These are phyloP conservation scores for Macroventuria anomochaeta DNA, from an alignment of 2,329 filamentous ascomycete genomes.

Conservation along the genomic window DNA sequence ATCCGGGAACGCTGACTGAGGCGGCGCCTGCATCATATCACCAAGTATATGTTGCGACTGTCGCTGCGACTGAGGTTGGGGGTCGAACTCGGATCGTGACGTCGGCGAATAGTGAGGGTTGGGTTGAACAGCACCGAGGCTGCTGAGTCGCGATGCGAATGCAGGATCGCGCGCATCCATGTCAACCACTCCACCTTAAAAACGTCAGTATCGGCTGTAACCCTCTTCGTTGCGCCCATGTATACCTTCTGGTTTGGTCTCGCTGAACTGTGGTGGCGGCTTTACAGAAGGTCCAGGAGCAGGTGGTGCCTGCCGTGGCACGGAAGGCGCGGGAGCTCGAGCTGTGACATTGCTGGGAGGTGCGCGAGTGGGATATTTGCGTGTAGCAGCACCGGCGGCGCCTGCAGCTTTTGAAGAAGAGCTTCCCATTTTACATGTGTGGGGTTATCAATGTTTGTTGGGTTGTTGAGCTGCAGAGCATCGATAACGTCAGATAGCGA, in stretches of 20 bases:
- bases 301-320: conserved; percentile 35
- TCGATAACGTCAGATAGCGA: conserved; percentile 35
- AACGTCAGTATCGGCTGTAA: background rate
- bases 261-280: conserved; percentile 49
- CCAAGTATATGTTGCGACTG: conserved; percentile 25
- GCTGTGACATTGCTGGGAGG: conserved; percentile 48
- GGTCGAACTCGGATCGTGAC: conserved; percentile 57
- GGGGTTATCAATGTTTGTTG: conserved; percentile 8
- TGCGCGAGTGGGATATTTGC: conserved; percentile 62
- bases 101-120: conserved; percentile 63
- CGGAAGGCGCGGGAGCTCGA: conserved; percentile 37
- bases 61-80: conserved; percentile 33
- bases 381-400: conserved; percentile 57
- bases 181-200: conserved; percentile 57
- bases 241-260: conserved; percentile 49
- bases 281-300: conserved; percentile 50
- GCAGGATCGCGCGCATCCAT: conserved; percentile 67
- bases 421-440: conserved; percentile 58
- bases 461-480: conserved; percentile 33
- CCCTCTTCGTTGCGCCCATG: background rate
- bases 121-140: conserved; percentile 64
- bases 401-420: conserved; percentile 63
- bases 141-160: conserved; percentile 81
- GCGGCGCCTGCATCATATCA: conserved; percentile 43
- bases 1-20: conserved; percentile 42